These are phyloP conservation scores for Moniliophthora roreri DNA, from an alignment of 1,284 basidiomycete species.

Conservation along the genomic window DNA sequence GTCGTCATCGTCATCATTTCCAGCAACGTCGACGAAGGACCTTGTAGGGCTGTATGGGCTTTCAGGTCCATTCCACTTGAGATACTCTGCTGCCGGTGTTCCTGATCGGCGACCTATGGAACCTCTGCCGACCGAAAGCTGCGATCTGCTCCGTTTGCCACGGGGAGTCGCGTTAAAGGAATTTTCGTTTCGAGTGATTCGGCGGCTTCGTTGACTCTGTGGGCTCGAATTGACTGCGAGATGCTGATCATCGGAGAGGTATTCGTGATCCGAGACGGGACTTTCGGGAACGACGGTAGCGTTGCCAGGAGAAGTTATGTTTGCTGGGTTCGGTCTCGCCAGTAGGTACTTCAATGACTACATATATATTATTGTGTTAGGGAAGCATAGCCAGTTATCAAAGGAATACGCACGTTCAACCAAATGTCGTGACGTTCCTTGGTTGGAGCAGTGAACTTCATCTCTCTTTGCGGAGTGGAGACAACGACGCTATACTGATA, in stretches of 20 bases:
- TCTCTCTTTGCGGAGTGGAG: constrained; percentile 90
- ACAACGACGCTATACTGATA: constrained; percentile 93
- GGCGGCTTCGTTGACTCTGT: constrained; percentile 65
- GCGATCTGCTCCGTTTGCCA: constrained; percentile 73
- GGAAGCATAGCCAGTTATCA: not conserved
- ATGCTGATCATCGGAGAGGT: constrained; percentile 52
- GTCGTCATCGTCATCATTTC: constrained; percentile 44
- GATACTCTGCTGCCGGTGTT: constrained; percentile 87
- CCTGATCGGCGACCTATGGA: constrained; percentile 83
- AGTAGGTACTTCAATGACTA: constrained; percentile 86
- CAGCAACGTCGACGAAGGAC: constrained; percentile 63
- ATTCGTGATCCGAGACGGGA: constrained; percentile 50
- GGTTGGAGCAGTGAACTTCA: constrained; percentile 95
- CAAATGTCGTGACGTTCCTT: constrained; percentile 97
- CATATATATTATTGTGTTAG: constrained; percentile 12
- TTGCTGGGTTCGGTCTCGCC: constrained; percentile 58
- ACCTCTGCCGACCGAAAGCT: constrained; percentile 60
- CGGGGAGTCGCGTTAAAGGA: constrained; percentile 74
- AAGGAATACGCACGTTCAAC: constrained; percentile 66
- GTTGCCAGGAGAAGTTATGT: constrained; percentile 43
- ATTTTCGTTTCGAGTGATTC: constrained; percentile 56
- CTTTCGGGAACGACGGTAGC: constrained; percentile 46
- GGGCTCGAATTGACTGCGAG: constrained; percentile 55
- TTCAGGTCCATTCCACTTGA: constrained; percentile 70
- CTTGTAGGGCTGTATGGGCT: constrained; percentile 67